A percentile compares a stretch with the other conserved stretches of the same genome.
These are phyloP conservation scores for Fomitopsis betulina DNA, from an alignment of 1,284 basidiomycete species.

Conservation along the genomic window DNA sequence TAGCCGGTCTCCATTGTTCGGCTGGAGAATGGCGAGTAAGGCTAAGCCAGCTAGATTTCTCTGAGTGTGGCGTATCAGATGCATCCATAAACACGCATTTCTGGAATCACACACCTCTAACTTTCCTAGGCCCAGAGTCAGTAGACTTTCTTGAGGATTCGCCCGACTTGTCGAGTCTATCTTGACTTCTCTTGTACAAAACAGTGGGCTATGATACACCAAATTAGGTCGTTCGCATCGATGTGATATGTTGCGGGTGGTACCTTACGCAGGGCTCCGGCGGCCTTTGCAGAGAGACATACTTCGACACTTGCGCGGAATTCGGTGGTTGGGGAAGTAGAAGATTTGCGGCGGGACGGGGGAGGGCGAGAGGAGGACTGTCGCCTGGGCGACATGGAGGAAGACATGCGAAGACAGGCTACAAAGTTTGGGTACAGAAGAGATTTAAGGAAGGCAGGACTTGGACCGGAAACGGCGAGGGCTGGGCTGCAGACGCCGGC, in stretches of 20 bases:
- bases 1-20: slow-evolving; percentile 67
- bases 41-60: slow-evolving; percentile 70
- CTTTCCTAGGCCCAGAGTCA: slow-evolving; percentile 37
- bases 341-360: not conserved
- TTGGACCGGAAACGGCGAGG: not conserved
- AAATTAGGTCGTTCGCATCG: not conserved
- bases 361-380: not conserved
- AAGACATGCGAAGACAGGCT: not conserved
- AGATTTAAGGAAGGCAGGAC: not conserved
- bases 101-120: slow-evolving; percentile 48
- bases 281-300: slow-evolving; percentile 54
- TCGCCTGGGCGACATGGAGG: not conserved
- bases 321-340: slow-evolving; percentile 25
- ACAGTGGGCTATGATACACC: slow-evolving; percentile 3
- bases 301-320: slow-evolving; percentile 55
- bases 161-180: slow-evolving; percentile 4
- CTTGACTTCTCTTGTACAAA: slow-evolving; percentile 6
- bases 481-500: not conserved
- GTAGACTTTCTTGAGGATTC: slow-evolving; percentile 11
- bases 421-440: not conserved
- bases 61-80: slow-evolving; percentile 28
- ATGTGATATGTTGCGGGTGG: slow-evolving; percentile 7
- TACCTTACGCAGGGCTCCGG: slow-evolving; percentile 55
- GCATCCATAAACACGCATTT: not conserved
- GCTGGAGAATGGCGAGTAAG: slow-evolving; percentile 46